phyloP scores from a whole-genome alignment of 148 eudicot genomes.

The Vaccinium vitisidaea region DNA sequence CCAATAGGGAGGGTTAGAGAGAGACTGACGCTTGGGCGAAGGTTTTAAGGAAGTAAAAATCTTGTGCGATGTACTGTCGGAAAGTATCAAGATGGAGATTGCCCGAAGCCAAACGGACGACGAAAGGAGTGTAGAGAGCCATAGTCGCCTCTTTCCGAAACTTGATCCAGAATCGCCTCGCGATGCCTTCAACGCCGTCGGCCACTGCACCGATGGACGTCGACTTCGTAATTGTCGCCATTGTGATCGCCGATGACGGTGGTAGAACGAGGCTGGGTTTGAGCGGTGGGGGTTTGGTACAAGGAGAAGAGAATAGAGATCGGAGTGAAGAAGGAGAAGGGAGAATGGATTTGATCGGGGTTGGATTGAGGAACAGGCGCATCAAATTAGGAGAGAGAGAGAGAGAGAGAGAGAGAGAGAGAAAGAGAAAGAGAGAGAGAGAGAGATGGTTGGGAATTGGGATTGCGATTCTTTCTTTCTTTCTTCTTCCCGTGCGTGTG shows the following conservation, averaged over 20 bases:
- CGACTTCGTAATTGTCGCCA: slow-evolving; percentile 35
- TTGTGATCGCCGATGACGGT: slow-evolving; percentile 25
- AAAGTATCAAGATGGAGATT: slow-evolving; percentile 52
- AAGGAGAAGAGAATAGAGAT: neutral
- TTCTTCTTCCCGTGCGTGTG: too few species aligned
- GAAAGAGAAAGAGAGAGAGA: neutral
- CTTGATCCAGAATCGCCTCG: slow-evolving; percentile 64
- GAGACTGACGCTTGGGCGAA: slow-evolving; percentile 73
- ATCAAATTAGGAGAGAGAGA: slow-evolving; percentile 25
- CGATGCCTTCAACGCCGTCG: slow-evolving; percentile 52
- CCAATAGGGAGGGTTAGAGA: neutral
- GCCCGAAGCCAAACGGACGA: slow-evolving; percentile 73
- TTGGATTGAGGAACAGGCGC: slow-evolving; percentile 25
- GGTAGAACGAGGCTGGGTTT: neutral
- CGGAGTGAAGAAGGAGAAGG: neutral
- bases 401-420: too few species aligned
- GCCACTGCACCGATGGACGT: slow-evolving; percentile 35
- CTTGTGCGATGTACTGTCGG: slow-evolving; percentile 78
- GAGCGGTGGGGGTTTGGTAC: neutral
- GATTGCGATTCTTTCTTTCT: neutral
- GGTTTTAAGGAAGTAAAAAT: slow-evolving; percentile 75
- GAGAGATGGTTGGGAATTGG: neutral
- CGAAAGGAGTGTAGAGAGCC: slow-evolving; percentile 74
- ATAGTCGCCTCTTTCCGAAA: slow-evolving; percentile 41
- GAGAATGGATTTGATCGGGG: slow-evolving; percentile 22